Evolutionary conservation across 768 basidiomycete species (phyloP), one percentile per base, ranked within the genome.

Genomic region (Lactarius evosmus): DNA sequence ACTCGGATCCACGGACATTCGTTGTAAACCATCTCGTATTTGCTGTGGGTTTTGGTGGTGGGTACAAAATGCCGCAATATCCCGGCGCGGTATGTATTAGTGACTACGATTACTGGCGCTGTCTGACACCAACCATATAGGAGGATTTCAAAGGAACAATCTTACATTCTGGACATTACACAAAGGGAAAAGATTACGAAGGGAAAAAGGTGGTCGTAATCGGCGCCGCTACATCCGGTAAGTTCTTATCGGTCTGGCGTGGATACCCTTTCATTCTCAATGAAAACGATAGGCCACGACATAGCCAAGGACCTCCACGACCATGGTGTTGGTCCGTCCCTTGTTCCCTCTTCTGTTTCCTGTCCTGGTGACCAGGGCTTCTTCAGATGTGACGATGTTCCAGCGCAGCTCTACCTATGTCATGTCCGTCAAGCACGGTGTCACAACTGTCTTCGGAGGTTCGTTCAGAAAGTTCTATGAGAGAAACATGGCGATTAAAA

Each of bases 191-290:
- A 32, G 74, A 69, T 1, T 76, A 70, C 61, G 61, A 69, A 9
- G 78, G 78, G 34, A 78, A 78, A 69, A 78, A 76, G 66, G 77
- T 77, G n/a, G 65, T 78, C 17, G 74, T 78, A 22, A 73, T 78
- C 27, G 78, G 78, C 2, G 73, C 77, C 22, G 74, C 74, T 55
- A 75, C 74, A 19, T 71, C 70, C 25, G 69, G 65, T 52, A 22
- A 19, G 51, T 41, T 9, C 34, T 2, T 25, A 50, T 58, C 50
- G 33, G n/a, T 51, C 22, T 40, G 12, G 6, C 0, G 22, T 33
- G 25, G 30, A 34, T 34, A 33, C 46, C 19, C 40, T n/a, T 51
- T 59, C 52, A 57, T 49, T 55, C n/a, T 19, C 22, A 17, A 11
- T 6, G 27, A 12, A 17, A 38, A 54, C 12, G 33, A 57, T 34